A percentile compares a stretch with the other conserved stretches of the same genome.
These are phyloP conservation scores for Ascochyta pisi DNA, from an alignment of 2,329 filamentous ascomycete genomes.

Conservation along the genomic window DNA sequence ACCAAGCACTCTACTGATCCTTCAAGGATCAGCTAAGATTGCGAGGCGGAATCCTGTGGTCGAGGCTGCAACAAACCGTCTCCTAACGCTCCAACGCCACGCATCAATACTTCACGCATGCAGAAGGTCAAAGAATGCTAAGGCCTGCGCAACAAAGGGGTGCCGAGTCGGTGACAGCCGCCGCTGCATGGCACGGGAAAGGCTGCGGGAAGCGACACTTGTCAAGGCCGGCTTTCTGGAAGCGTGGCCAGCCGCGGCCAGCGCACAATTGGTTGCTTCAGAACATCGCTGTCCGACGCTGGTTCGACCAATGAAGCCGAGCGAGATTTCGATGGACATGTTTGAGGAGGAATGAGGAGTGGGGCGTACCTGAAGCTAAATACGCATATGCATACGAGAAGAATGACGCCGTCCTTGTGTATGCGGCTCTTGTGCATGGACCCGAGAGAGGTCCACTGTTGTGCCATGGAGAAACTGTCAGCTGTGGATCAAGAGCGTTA, in stretches of 20 bases:
- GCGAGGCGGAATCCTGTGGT: constrained; percentile 17
- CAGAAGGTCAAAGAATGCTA: constrained; percentile 3
- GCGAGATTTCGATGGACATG: constrained; percentile 15
- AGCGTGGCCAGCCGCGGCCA: constrained; percentile 10
- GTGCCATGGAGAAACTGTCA: constrained; percentile 16
- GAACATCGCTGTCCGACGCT: constrained; percentile 1
- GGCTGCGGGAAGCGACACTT: constrained; percentile 7
- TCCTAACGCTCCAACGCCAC: constrained; percentile 7
- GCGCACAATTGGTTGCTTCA: constrained; percentile 10
- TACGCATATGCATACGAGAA: not conserved
- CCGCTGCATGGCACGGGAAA: constrained; percentile 14
- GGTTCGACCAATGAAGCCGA: constrained; percentile 15
- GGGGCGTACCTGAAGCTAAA: constrained; percentile 15
- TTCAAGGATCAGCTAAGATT: constrained; percentile 11
- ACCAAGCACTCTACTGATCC: constrained; percentile 18
- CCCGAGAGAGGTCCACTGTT: constrained; percentile 7
- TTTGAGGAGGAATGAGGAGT: constrained; percentile 13
- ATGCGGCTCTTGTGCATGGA: not conserved
- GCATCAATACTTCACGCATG: constrained; percentile 1
- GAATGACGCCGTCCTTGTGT: constrained; percentile 7
- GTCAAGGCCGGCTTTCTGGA: constrained; percentile 4
- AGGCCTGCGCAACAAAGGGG: constrained; percentile 6
- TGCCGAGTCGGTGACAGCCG: constrained; percentile 1
- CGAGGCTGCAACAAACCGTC: constrained; percentile 6
- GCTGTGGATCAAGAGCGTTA: constrained; percentile 7